These are phyloP conservation scores for Clarireedia hainanense DNA, from an alignment of 2,329 filamentous ascomycete species.

Conservation along the genomic window DNA sequence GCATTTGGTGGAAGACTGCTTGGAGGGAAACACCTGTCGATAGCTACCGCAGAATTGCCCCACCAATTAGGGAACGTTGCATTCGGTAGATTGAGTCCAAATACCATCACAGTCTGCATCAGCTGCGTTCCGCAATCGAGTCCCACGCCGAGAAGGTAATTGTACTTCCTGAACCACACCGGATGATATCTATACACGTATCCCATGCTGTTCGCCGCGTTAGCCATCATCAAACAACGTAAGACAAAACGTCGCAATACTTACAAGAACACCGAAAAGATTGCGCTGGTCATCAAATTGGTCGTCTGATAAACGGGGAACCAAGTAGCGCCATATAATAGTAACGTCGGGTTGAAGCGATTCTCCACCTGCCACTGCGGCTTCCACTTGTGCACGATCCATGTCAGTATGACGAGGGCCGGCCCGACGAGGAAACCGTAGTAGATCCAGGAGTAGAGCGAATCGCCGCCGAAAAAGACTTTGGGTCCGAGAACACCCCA, in stretches of 20 bases:
- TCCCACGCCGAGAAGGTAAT: conserved; percentile 68
- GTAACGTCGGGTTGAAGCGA: conserved; percentile 24
- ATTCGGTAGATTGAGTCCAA: conserved; percentile 34
- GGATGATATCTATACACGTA: conserved; percentile 18
- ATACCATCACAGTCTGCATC: conserved; percentile 61
- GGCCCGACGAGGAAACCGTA: conserved; percentile 28
- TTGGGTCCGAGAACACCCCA: conserved; percentile 32
- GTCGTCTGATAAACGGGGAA: conserved; percentile 27
- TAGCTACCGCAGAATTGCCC: conserved; percentile 21
- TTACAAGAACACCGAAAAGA: conserved; percentile 24
- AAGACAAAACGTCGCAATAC: not conserved
- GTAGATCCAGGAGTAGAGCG: conserved; percentile 26
- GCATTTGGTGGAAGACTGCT: not conserved
- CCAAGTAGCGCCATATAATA: conserved; percentile 23
- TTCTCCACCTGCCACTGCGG: conserved; percentile 28
- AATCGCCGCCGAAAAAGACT: conserved; percentile 22
- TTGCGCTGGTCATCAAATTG: conserved; percentile 26
- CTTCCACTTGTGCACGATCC: conserved; percentile 23
- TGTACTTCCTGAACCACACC: conserved; percentile 69
- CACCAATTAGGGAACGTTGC: conserved; percentile 26
- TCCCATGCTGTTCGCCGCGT: not conserved
- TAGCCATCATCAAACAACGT: not conserved
- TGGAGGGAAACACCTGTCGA: conserved; percentile 26
- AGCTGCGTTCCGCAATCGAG: conserved; percentile 62
- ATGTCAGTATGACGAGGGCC: conserved; percentile 20